A percentile compares a stretch with the other conserved stretches of the same genome.
Evolutionary conservation across 768 basidiomycete genomes (phyloP).

Genomic region (Vishniacozyma victoriae): DNA sequence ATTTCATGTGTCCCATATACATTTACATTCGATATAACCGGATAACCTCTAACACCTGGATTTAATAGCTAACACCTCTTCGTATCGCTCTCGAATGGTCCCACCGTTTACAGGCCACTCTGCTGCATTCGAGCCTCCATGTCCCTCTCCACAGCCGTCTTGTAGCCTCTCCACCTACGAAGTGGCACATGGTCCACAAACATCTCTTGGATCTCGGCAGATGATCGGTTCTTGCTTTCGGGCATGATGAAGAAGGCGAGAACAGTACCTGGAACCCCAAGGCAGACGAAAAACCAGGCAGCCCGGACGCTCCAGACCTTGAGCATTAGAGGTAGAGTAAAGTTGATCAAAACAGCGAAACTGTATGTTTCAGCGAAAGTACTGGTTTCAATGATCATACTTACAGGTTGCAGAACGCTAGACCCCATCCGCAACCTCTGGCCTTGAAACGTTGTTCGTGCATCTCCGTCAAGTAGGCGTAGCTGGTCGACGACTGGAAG

Average conservation of each 20-base stretch:
- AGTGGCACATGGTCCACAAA: conserved; percentile 9
- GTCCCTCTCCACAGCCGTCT: conserved; percentile 12
- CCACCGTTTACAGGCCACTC: background rate
- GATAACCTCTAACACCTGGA: no score
- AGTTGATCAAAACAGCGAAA: conserved; percentile 17
- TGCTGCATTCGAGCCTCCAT: conserved; percentile 4
- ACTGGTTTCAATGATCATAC: background rate
- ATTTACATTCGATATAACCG: no score
- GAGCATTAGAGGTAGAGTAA: conserved; percentile 18
- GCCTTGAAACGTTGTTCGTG: conserved; percentile 12
- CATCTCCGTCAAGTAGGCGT: conserved; percentile 13
- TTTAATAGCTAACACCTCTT: no score
- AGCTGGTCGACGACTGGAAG: conserved; percentile 11
- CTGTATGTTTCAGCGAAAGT: background rate
- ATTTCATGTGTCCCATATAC: no score
- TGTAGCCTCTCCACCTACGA: conserved; percentile 15
- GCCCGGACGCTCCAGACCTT: conserved; percentile 14
- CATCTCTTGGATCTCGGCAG: conserved; percentile 23
- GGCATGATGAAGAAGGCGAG: conserved; percentile 21
- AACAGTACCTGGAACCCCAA: conserved; percentile 13
- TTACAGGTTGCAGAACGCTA: conserved; percentile 14
- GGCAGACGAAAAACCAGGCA: conserved; percentile 11
- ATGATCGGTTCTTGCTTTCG: conserved; percentile 8
- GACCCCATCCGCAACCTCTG: conserved; percentile 12
- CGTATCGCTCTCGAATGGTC: no score